Conservation (phyloP, 495 filamentous ascomycete species). For the Neurospora intermedia region DNA sequence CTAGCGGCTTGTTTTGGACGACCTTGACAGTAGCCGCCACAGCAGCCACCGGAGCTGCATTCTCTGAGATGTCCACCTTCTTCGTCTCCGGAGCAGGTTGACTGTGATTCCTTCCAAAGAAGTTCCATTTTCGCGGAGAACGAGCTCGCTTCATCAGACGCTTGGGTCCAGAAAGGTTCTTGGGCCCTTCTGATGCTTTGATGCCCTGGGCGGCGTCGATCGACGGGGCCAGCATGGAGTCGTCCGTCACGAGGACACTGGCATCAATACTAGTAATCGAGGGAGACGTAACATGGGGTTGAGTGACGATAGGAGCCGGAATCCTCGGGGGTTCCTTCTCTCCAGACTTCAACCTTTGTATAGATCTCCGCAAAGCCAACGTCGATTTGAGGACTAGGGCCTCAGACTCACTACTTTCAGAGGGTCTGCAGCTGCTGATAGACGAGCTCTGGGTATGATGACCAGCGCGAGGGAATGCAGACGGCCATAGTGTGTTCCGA, state of each 20-base stretch:
- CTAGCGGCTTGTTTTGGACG: slow-evolving; percentile 34
- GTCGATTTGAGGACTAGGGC: slow-evolving; percentile 30
- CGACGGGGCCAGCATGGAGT: slow-evolving; percentile 27
- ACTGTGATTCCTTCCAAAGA: slow-evolving; percentile 63
- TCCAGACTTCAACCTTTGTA: slow-evolving; percentile 34
- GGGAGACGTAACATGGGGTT: slow-evolving; percentile 26
- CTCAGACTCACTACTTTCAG: slow-evolving; percentile 44
- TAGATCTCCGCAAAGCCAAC: slow-evolving; percentile 41
- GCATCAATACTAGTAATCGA: slow-evolving; percentile 40
- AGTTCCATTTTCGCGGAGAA: slow-evolving; percentile 64
- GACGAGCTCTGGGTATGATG: slow-evolving; percentile 10
- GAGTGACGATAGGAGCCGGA: slow-evolving; percentile 33
- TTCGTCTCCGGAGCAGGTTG: slow-evolving; percentile 33
- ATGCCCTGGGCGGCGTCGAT: slow-evolving; percentile 11
- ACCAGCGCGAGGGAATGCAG: slow-evolving; percentile 30
- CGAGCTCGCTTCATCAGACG: slow-evolving; percentile 48
- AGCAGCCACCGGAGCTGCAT: slow-evolving; percentile 11
- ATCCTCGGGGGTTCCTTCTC: slow-evolving; percentile 27
- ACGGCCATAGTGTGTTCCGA: slow-evolving; percentile 41
- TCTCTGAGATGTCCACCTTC: slow-evolving; percentile 26
- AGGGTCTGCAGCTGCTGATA: slow-evolving; percentile 27
- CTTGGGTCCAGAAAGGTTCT: slow-evolving; percentile 23
- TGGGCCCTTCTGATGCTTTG: slow-evolving; percentile 4
- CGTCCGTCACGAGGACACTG: slow-evolving; percentile 39
- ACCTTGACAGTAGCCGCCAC: slow-evolving; percentile 30